phyloP scores from a whole-genome alignment of 805 yeast genomes.

The Candida sphagnicola region DNA sequence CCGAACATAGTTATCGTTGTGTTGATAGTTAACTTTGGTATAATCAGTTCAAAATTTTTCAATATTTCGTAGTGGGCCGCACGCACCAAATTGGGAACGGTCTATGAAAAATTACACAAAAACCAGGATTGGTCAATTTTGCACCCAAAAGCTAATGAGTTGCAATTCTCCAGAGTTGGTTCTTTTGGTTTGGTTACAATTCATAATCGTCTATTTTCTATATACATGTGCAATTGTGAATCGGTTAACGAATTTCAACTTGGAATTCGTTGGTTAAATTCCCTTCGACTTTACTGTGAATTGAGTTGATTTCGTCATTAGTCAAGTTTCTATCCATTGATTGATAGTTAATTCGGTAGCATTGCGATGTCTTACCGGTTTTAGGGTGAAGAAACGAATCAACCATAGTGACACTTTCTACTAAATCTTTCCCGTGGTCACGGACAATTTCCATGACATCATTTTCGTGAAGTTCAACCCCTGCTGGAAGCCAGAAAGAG shows the following conservation, averaged over 20 bases:
- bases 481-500: slow-evolving; percentile 80
- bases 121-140: too few relatives aligned
- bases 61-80: too few relatives aligned
- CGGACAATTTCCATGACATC: slow-evolving; percentile 94
- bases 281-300: slow-evolving; percentile 63
- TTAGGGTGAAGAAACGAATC: slow-evolving; percentile 88
- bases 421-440: slow-evolving; percentile 77
- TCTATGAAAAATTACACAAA: too few relatives aligned
- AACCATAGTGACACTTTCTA: slow-evolving; percentile 75
- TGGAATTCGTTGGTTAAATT: slow-evolving; percentile 49
- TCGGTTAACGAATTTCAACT: slow-evolving; percentile 51
- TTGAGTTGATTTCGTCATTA: slow-evolving; percentile 72
- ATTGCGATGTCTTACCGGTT: slow-evolving; percentile 68
- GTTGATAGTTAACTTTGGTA: not conserved
- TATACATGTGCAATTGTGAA: too few relatives aligned
- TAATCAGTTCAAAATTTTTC: not conserved
- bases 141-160: too few relatives aligned
- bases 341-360: slow-evolving; percentile 89
- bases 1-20: slow-evolving; percentile 1
- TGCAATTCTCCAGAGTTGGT: too few relatives aligned
- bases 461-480: slow-evolving; percentile 61
- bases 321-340: slow-evolving; percentile 93
- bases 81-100: not conserved
- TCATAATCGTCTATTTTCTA: too few relatives aligned
- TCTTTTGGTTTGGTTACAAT: too few relatives aligned